Evolutionary conservation across 2,329 filamentous ascomycete species (phyloP).

Genomic region (Xylariaceae sp.): DNA sequence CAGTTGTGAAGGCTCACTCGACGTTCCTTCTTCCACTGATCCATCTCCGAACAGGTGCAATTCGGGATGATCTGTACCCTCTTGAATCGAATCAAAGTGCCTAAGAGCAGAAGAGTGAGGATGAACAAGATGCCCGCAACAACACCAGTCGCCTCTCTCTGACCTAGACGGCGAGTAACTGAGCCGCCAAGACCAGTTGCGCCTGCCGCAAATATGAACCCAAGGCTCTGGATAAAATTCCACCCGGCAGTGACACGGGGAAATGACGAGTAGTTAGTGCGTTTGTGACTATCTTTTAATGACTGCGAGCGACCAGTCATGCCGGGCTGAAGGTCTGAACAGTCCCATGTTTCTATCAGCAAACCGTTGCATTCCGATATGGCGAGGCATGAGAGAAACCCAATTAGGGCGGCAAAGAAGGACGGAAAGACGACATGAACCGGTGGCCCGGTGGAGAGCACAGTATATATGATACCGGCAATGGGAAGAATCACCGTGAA

Average conservation of each 20-base stretch:
- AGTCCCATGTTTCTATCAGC: slow-evolving; percentile 83
- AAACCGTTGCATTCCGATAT: slow-evolving; percentile 78
- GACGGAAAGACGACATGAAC: slow-evolving; percentile 69
- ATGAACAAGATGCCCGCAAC: slow-evolving; percentile 71
- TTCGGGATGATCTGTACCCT: slow-evolving; percentile 73
- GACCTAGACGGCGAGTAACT: slow-evolving; percentile 69
- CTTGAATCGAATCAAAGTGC: slow-evolving; percentile 69
- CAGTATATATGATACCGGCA: slow-evolving; percentile 70
- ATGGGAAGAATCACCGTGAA: slow-evolving; percentile 73
- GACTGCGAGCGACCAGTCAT: slow-evolving; percentile 65
- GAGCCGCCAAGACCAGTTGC: slow-evolving; percentile 73
- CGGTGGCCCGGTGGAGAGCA: slow-evolving; percentile 68
- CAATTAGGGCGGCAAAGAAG: slow-evolving; percentile 69
- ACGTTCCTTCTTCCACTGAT: slow-evolving; percentile 57
- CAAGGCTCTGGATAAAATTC: slow-evolving; percentile 72
- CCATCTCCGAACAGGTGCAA: slow-evolving; percentile 62
- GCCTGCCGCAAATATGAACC: slow-evolving; percentile 72
- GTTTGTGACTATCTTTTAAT: slow-evolving; percentile 49
- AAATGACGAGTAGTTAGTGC: slow-evolving; percentile 77
- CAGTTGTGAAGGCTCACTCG: slow-evolving; percentile 55
- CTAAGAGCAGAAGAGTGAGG: slow-evolving; percentile 68
- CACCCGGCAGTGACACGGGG: slow-evolving; percentile 76
- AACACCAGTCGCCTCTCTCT: slow-evolving; percentile 71
- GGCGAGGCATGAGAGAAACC: slow-evolving; percentile 74
- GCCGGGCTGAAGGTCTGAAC: slow-evolving; percentile 77